Evolutionary conservation across 2,329 filamentous ascomycete genomes (phyloP), one percentile per base, ranked within the genome.

Genomic region (Ambrosiella xylebori): DNA sequence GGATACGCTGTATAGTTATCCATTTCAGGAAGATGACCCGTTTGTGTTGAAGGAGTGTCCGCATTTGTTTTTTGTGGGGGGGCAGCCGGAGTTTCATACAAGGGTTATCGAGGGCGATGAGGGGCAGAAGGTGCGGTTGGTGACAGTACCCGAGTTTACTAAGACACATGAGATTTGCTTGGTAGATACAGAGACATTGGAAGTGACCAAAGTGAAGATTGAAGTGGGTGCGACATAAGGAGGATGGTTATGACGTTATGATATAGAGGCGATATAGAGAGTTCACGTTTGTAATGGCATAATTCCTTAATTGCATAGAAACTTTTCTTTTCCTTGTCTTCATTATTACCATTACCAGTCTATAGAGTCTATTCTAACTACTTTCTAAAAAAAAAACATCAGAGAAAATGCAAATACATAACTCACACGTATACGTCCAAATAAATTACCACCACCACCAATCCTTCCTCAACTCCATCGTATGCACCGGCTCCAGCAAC

Each of bases 1-100:
- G 0, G 94, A 98, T 70, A 98, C 94, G 0, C 68, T 98, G 49
- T 95, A 88, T 87, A 90, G 86, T 66, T 98, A 97, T 67, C 93
- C 93, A 0, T 98, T 95, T 70, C 90, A 97, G 70, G 86, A 93
- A 15, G 80, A 88, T 54, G 94, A 98, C 66, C 89, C 88, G 0
- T 94, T 97, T 66, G 85, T 97, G 49, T 76, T 98, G 65, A 80
- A 84, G 62, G 74, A 82, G 15, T 95, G 88, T 62, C 93, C 93
- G 1, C 91, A 98, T 66, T 74, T 98, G 38, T 97, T 88, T 71
- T 88, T 98, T 68, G 85, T 86, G 1, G 90, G 90, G 13, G 89
- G 86, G 64, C 89, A 95, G 68, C 84, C 88, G 2, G 75, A 76
- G 56, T 95, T 94, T 68, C 82, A 80, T 56, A 90, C 85, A 2